Evolutionary conservation across 495 filamentous ascomycete species (phyloP).

Genomic region (Aspergillus saccharolyticus): DNA sequence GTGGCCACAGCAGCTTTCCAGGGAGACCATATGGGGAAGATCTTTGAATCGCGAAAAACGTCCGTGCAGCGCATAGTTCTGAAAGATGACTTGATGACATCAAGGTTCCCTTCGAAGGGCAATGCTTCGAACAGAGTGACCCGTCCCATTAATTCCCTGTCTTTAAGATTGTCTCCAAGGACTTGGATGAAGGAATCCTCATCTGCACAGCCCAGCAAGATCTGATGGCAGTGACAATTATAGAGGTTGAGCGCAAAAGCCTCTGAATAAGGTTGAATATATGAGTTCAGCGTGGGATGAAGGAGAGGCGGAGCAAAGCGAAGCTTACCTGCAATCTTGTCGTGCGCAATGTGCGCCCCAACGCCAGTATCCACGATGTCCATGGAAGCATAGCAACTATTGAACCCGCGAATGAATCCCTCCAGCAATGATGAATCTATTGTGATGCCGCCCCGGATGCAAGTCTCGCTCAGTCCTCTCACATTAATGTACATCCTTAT

Average conservation of each 20-base stretch:
- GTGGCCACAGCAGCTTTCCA: constrained; percentile 34
- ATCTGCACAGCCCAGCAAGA: constrained; percentile 74
- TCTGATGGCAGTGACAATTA: constrained; percentile 75
- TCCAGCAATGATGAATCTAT: constrained; percentile 48
- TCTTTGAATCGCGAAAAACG: constrained; percentile 64
- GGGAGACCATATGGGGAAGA: constrained; percentile 41
- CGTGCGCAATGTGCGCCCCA: constrained; percentile 63
- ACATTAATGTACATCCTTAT: constrained; percentile 67
- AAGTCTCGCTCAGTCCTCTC: constrained; percentile 56
- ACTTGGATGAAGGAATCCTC: constrained; percentile 67
- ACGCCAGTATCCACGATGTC: constrained; percentile 73
- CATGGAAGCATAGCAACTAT: constrained; percentile 61
- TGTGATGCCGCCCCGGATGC: constrained; percentile 51
- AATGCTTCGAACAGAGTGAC: constrained; percentile 72
- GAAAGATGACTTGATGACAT: constrained; percentile 47
- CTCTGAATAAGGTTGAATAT: constrained; percentile 50
- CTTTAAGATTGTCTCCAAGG: constrained; percentile 55
- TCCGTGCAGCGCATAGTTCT: constrained; percentile 54
- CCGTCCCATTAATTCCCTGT: constrained; percentile 48
- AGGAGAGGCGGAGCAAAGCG: constrained; percentile 1
- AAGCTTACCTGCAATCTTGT: constrained; percentile 68
- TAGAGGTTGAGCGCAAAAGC: constrained; percentile 60
- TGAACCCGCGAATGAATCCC: constrained; percentile 74
- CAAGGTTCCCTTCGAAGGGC: constrained; percentile 63
- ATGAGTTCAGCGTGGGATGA: constrained; percentile 10